These are phyloP conservation scores for Mycena epipterygia DNA, from an alignment of 768 basidiomycete species.

Conservation along the genomic window DNA sequence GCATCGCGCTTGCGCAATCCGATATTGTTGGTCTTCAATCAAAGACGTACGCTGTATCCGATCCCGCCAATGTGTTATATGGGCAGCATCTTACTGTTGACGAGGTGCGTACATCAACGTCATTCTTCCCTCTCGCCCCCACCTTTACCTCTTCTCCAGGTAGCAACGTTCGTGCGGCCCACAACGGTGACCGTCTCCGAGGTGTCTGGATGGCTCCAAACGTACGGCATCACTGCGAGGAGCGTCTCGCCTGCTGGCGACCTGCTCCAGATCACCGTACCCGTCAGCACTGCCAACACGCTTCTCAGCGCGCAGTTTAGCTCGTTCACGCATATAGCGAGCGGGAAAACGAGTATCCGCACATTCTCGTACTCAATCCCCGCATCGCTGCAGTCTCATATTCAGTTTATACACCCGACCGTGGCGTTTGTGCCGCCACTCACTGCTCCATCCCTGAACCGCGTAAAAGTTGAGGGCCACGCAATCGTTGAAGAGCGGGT, in stretches of 20 bases:
- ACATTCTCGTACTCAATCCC: constrained; percentile 66
- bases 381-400: constrained; percentile 54
- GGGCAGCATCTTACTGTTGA: constrained; percentile 54
- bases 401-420: constrained; percentile 61
- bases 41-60: constrained; percentile 49
- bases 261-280: constrained; percentile 59
- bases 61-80: constrained; percentile 48
- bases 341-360: constrained; percentile 55
- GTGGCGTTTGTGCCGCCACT: constrained; percentile 27
- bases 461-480: too few species aligned
- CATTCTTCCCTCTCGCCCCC: too few species aligned
- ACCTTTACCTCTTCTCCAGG: too few species aligned
- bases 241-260: constrained; percentile 58
- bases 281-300: constrained; percentile 57
- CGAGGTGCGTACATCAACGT: constrained; percentile 52
- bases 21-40: constrained; percentile 42
- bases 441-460: too few species aligned
- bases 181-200: neutral
- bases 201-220: constrained; percentile 54
- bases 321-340: constrained; percentile 51
- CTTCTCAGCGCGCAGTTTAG: constrained; percentile 60
- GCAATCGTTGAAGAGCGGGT: too few species aligned
- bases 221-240: constrained; percentile 55
- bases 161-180: too few species aligned
- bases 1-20: constrained; percentile 40